Percentiles rank a stretch among this genome's conserved stretches.
phyloP scores from a whole-genome alignment of 352 stramenopile genomes.

The Pythium folliculosum region DNA sequence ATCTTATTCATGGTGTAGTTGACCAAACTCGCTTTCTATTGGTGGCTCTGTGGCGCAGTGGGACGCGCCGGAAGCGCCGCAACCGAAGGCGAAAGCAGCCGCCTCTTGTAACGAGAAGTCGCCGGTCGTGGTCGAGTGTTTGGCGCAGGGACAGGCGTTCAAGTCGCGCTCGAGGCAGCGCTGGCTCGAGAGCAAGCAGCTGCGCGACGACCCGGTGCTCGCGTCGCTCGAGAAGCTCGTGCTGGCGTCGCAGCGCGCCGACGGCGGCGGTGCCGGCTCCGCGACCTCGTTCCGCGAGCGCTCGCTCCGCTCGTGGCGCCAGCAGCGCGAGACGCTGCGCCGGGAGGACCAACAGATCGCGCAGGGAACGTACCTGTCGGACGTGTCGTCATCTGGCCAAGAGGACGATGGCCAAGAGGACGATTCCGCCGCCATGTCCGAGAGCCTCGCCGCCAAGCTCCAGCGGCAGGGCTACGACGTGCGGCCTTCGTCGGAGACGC shows the following conservation, averaged over 20 bases:
- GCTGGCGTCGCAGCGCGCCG: slow-evolving; percentile 22
- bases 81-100: background rate
- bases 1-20: background rate
- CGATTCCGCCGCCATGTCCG: background rate
- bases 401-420: slow-evolving; percentile 18
- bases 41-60: slow-evolving; percentile 19
- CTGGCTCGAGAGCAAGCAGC: slow-evolving; percentile 48
- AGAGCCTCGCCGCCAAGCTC: slow-evolving; percentile 47
- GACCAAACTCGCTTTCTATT: slow-evolving; percentile 4
- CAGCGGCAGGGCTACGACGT: slow-evolving; percentile 59
- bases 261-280: background rate
- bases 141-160: slow-evolving; percentile 48
- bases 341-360: slow-evolving; percentile 23
- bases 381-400: background rate
- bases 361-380: slow-evolving; percentile 15
- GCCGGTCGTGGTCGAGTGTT: slow-evolving; percentile 31
- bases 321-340: slow-evolving; percentile 47
- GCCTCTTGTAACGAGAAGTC: background rate
- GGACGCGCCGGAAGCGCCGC: slow-evolving; percentile 11
- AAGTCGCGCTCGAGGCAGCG: slow-evolving; percentile 40
- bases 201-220: slow-evolving; percentile 53
- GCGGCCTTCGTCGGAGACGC: background rate
- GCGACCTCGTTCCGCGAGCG: slow-evolving; percentile 47
- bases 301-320: slow-evolving; percentile 65
- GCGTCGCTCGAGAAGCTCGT: slow-evolving; percentile 37